Base-by-base conservation (phyloP, 2,329 filamentous ascomycete genomes). In the Aspergillus brasiliensis region DNA sequence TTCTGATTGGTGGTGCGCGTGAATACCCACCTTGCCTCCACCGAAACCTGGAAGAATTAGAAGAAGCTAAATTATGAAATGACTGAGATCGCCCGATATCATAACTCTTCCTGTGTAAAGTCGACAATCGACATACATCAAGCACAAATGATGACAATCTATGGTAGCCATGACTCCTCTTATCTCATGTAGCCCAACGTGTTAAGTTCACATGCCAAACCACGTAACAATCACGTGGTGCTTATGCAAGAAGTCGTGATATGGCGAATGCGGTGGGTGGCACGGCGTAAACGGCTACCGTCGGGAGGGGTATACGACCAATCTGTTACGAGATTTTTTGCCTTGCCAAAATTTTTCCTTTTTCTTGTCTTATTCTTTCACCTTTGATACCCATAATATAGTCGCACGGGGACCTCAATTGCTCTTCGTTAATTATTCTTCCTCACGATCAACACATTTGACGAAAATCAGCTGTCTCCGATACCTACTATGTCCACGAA, bases 401-500 rank as follows among this genome's bases (percentile, higher is more conserved):
- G 8, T 27, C 25, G 27, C 23, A 31, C n/a, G 17, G 25, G 23
- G 11, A 8, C 46, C 28, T 28, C 23, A 28, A 49, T 17, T 17
- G 17, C 46, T 10, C 28, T 49, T 13, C 25, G 11, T 27, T 5
- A 8, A 8, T n/a, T 4, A 10, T 11, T 28, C 10, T 10, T 49
- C 25, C 2, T 11, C 31, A 49, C 46, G 25, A 11, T 17, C 2
- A 17, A n/a, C n/a, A 7, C 15, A 28, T 31, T 13, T 11, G 11
- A 28, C 46, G 17, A 28, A 49, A 4, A 17, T 23, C 44, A 28
- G 23, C 21, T n/a, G 4, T n/a, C 21, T 48, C 25, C 46, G 46
- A 31, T 28, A 11, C 27, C 46, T 10, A 73, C 47, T 55, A 83
- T 83, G 81, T 80, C 81, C 48, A 78, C 79, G 42, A 78, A 71